A percentile compares a stretch with the other conserved stretches of the same genome.
Evolutionary conservation across 345 rosid species (phyloP).

Genomic region (Bruguiera parviflora): DNA sequence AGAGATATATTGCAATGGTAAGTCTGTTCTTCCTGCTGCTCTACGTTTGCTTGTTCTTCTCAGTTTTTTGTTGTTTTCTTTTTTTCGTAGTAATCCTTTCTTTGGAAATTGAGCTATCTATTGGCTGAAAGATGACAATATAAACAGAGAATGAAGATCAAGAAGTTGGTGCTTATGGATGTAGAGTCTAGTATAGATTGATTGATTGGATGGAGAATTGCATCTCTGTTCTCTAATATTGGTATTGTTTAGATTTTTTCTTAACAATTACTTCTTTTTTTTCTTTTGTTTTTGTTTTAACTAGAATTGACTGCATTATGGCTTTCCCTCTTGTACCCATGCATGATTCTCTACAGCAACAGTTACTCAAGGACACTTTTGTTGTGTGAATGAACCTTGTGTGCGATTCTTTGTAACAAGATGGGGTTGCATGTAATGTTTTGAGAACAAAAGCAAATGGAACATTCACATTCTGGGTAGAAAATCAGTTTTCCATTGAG

Average conservation of each 20-base stretch:
- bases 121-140: not conserved
- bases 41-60: conserved; percentile 43
- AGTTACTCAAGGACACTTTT: conserved; percentile 77
- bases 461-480: not conserved
- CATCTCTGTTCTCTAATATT: conserved; percentile 13
- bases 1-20: conserved; percentile 86
- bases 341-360: conserved; percentile 81
- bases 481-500: not conserved
- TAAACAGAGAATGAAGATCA: conserved; percentile 81
- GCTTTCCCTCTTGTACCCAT: conserved; percentile 45
- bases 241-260: not conserved
- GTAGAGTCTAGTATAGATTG: conserved; percentile 76
- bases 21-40: conserved; percentile 86
- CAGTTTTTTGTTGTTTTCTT: not conserved
- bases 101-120: not conserved
- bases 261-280: not conserved
- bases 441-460: too few species aligned
- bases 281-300: too few species aligned
- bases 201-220: conserved; percentile 99
- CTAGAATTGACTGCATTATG: not conserved
- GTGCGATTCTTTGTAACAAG: too few species aligned
- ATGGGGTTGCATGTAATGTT: not conserved
- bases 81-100: not conserved
- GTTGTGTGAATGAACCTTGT: conserved; percentile 35
- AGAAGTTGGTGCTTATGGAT: conserved; percentile 95